A percentile compares a stretch with the other conserved stretches of the same genome.
These are phyloP conservation scores for Crassisporium funariophilum DNA, from an alignment of 768 basidiomycete genomes.

Conservation along the genomic window DNA sequence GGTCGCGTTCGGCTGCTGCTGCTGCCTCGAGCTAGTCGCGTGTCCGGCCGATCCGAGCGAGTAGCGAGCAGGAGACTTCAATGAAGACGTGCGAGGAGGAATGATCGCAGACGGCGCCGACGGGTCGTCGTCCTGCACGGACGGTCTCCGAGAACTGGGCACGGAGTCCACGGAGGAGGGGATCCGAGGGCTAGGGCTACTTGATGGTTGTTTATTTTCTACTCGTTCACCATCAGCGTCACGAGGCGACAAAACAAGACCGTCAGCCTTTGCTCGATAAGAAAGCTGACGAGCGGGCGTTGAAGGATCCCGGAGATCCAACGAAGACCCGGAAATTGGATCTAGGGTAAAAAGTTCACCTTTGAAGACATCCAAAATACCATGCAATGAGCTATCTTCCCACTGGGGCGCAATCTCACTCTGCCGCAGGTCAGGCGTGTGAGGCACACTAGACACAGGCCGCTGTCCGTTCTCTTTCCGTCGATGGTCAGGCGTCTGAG, in stretches of 20 bases:
- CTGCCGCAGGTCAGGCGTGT: slow-evolving; percentile 24
- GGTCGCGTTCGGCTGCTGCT: slow-evolving; percentile 41
- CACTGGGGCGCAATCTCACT: slow-evolving; percentile 19
- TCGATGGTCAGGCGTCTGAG: slow-evolving; percentile 28
- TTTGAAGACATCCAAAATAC: slow-evolving; percentile 72
- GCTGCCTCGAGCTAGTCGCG: slow-evolving; percentile 25
- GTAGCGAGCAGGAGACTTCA: slow-evolving; percentile 38
- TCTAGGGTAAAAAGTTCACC: slow-evolving; percentile 72
- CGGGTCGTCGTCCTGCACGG: slow-evolving; percentile 3
- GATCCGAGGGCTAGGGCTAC: slow-evolving; percentile 3
- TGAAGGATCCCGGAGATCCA: slow-evolving; percentile 70
- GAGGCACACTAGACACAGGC: slow-evolving; percentile 35
- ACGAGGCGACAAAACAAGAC: slow-evolving; percentile 24
- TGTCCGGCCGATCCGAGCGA: slow-evolving; percentile 33
- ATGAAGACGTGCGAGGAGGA: slow-evolving; percentile 53
- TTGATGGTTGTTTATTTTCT: slow-evolving; percentile 17
- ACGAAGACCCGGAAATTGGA: slow-evolving; percentile 46
- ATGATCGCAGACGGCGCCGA: slow-evolving; percentile 34
- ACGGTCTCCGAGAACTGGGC: too few relatives aligned
- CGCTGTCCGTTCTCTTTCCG: too few relatives aligned
- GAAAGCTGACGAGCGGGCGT: slow-evolving; percentile 51
- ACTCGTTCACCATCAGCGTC: slow-evolving; percentile 22
- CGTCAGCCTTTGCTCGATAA: slow-evolving; percentile 39
- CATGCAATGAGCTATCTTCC: slow-evolving; percentile 51
- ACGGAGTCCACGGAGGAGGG: slow-evolving; percentile 11